Conservation (phyloP, 2,329 filamentous ascomycete species). For the Penicillium concentricum region DNA sequence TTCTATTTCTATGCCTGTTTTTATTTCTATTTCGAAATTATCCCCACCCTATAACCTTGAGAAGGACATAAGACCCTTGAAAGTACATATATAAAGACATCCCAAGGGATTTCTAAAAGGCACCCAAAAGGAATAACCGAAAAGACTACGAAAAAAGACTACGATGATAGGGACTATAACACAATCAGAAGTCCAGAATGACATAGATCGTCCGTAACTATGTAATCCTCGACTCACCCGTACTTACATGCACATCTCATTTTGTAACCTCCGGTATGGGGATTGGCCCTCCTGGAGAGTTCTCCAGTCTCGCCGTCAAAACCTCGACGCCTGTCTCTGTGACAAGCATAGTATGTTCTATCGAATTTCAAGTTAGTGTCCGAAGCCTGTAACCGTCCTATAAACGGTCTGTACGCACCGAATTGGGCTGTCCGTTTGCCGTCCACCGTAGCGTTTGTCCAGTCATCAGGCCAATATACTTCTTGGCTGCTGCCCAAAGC, state of each 20-base stretch:
- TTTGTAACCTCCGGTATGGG: slow-evolving; percentile 47
- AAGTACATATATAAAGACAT: too few species aligned
- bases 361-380: slow-evolving; percentile 10
- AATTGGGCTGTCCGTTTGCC: slow-evolving; percentile 90
- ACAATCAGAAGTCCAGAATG: too few species aligned
- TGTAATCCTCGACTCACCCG: not conserved
- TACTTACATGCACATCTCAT: too few species aligned
- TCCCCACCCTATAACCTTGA: too few species aligned
- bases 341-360: slow-evolving; percentile 74
- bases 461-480: slow-evolving; percentile 93
- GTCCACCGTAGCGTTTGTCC: slow-evolving; percentile 87
- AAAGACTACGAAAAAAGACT: too few species aligned
- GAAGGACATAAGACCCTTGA: too few species aligned
- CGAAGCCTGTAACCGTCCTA: not conserved
- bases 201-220: too few species aligned
- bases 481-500: slow-evolving; percentile 79
- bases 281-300: slow-evolving; percentile 69
- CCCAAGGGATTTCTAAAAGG: too few species aligned
- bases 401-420: slow-evolving; percentile 30
- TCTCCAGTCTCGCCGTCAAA: slow-evolving; percentile 64
- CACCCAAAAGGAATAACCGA: too few species aligned
- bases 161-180: too few species aligned
- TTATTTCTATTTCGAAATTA: too few species aligned
- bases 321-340: slow-evolving; percentile 75
- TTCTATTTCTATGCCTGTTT: too few species aligned